A percentile compares a stretch with the other conserved stretches of the same genome.
phyloP scores from a whole-genome alignment of 441 rosid species.

The Pelargonium citronellum region DNA sequence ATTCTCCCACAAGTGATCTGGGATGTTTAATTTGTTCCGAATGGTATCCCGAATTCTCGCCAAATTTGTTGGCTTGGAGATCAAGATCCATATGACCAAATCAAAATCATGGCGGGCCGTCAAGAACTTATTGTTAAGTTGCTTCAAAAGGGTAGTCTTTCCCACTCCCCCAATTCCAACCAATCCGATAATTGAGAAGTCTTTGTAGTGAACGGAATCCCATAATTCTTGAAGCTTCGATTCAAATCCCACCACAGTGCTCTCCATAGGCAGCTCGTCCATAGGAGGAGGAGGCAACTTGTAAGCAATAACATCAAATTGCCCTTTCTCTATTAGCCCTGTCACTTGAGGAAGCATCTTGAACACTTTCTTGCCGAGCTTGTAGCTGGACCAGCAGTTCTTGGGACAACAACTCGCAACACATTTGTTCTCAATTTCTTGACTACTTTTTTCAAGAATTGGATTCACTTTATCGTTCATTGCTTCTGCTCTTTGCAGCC shows the following conservation, averaged over 20 bases:
- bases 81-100: not conserved
- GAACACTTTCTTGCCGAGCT: slow-evolving; percentile 11
- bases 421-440: slow-evolving; percentile 18
- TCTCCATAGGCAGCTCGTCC: slow-evolving; percentile 15
- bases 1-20: slow-evolving; percentile 13
- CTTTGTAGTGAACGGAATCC: slow-evolving; percentile 10
- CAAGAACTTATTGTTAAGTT: not conserved
- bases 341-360: not conserved
- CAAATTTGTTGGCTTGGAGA: not conserved
- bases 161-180: slow-evolving; percentile 25
- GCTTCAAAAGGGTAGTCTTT: slow-evolving; percentile 24
- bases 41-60: slow-evolving; percentile 16
- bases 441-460: not conserved
- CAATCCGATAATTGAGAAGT: slow-evolving; percentile 17
- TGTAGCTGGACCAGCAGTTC: slow-evolving; percentile 7
- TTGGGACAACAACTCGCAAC: slow-evolving; percentile 14
- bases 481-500: not conserved
- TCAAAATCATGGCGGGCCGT: not conserved
- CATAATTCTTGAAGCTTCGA: not conserved
- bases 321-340: not conserved
- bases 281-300: not conserved
- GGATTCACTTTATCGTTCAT: not conserved
- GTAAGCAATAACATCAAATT: not conserved
- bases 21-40: slow-evolving; percentile 14
- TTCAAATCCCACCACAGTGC: slow-evolving; percentile 18